Evolutionary conservation across 2,329 filamentous ascomycete species (phyloP), one percentile per base, ranked within the genome.

Genomic region (Trichoderma aggressivum): DNA sequence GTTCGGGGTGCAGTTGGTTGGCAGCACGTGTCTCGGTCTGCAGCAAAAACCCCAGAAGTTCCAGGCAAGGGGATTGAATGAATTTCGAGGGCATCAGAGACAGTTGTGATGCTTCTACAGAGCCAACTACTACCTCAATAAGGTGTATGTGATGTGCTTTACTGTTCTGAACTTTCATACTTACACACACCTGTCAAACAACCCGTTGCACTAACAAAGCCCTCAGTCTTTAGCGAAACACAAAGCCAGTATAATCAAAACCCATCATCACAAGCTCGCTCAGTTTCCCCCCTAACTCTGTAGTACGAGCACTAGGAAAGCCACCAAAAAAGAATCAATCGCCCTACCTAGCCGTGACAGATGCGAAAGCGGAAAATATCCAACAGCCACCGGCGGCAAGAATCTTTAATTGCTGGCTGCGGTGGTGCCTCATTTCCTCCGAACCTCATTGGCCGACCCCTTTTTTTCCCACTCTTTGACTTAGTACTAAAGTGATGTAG

Each of bases 21-120:
- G 24, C 18, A 30, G 60, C 68, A 70, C 68, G 68, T 70, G 68
- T 65, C 68, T 70, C 60, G 30, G 47, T 34, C 68, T 70, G 68
- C 68, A 70, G 59, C 59, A 65, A 24, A 30, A 12, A 53, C 64
- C 50, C 63, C 53, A 21, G 53, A 30, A 30, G 50, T 21, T 36
- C 53, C 53, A 67, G 26, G 64, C 64, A 36, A 59, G 34, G 53
- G 28, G 28, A 43, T 30, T 11, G 30, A 21, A 21, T 53, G 18
- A 10, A 66, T 66, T 56, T 34, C 36, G 30, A 66, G 50, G 39
- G 56, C 18, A 32, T 36, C 50, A 18, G 34, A 62, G 47, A 53
- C n/a, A 53, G 47, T 1, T n/a, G 39, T 24, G 10, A 12, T 50
- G 43, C 10, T 50, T 50, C 43, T 50, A 50, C n/a, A 12, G 43